Evolutionary conservation across 208 protist genomes (phyloP), one percentile per base, ranked within the genome.

Genomic region (Crithidia bombi): DNA sequence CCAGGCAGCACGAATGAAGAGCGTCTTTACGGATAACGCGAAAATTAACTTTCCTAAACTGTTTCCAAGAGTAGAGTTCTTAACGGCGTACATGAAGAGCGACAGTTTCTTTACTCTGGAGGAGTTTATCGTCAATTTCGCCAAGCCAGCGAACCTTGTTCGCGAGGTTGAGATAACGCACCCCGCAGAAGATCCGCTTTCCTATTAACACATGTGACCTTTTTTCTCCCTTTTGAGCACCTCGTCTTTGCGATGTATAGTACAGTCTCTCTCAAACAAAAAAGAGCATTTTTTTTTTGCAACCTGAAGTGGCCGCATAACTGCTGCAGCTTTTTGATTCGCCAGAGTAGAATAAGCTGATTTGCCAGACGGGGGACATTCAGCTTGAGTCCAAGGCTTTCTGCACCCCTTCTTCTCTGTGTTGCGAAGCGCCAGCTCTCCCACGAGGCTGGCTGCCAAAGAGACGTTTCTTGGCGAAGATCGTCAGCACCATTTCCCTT

Each of bases 81-180:
- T 94, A 30, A 64, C 81, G 19, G 47, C 59, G 19, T 94, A 92
- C 63, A 68, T 88, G 28, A 79, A 76, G 51, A 75, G 46, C 33
- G 71, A 86, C 41, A 36, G 75, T 32, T 92, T 84, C 73, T 81
- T 96, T 9, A 89, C 85, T 0, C 58, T 93, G 2, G 38, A 54
- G 15, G 88, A 96, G 58, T 96, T 88, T 68, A 62, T 85, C 25
- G 63, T 79, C 12, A 74, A 82, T 49, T 92, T 90, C 62, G 84
- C 77, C 57, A 64, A 61, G 21, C 78, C 87, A 50, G 85, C 85
- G 10, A 59, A 85, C 38, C 51, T 90, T n/a, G 70, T 65, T 7
- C 83, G 85, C 36, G 82, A 90, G 51, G 43, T 78, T 25, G 91
- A 96, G 75, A 73, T 94, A 15, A 84, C 79, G 55, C 87, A 94